Evolutionary conservation across 345 rosid genomes (phyloP).

Genomic region (Hibiscus tridactylites): DNA sequence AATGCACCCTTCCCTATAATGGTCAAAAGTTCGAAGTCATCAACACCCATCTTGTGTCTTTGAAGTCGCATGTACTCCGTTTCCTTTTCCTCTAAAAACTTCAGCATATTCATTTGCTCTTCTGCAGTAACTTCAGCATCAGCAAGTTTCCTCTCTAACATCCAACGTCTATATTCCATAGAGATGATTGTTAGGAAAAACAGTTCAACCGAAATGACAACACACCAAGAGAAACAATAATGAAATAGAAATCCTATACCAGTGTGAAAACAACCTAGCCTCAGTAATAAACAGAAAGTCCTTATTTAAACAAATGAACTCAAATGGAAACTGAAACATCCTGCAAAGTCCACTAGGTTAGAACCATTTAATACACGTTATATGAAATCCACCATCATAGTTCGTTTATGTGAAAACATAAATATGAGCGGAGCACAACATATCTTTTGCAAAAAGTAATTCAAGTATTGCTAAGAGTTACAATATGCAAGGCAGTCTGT

Average conservation of each 20-base stretch:
- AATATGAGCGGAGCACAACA: background rate
- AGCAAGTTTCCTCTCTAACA: conserved; percentile 36
- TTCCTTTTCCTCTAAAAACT: conserved; percentile 36
- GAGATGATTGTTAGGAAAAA: conserved; percentile 2
- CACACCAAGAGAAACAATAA: background rate
- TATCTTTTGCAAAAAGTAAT: background rate
- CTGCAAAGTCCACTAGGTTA: background rate
- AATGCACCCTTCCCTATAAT: conserved; percentile 50
- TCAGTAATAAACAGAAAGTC: background rate
- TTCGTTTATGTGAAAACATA: background rate
- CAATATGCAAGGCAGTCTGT: background rate
- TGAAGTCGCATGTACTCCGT: conserved; percentile 40
- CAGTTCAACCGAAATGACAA: conserved; percentile 2
- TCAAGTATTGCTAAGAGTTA: background rate
- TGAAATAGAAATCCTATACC: background rate
- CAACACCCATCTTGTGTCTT: conserved; percentile 41
- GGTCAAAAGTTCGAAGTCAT: conserved; percentile 38
- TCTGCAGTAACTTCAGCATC: conserved; percentile 41
- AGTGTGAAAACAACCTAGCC: background rate
- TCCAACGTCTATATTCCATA: conserved; percentile 28
- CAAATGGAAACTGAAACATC: background rate
- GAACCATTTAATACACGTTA: background rate
- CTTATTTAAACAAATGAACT: background rate
- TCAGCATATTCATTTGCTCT: conserved; percentile 31
- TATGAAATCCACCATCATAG: background rate